Conservation (phyloP, 2,329 filamentous ascomycete species). For the Meredithiella fracta region DNA sequence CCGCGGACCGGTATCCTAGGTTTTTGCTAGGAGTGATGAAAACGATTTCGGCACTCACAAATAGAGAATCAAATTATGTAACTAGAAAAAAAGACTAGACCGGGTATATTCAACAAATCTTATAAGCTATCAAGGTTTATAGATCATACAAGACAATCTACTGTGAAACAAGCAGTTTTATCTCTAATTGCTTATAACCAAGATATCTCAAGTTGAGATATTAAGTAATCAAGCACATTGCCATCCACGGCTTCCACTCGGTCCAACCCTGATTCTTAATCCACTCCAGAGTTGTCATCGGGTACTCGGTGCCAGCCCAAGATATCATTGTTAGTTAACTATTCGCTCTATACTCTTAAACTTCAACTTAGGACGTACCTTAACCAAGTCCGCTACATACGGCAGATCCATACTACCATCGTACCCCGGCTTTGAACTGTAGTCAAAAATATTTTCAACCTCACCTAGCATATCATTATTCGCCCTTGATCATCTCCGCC, state of each 20-base stretch:
- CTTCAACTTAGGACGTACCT: conserved; percentile 21
- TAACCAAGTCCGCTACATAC: conserved; percentile 27
- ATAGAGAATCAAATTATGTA: no score
- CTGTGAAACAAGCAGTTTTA: not conserved
- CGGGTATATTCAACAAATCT: no score
- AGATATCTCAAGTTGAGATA: not conserved
- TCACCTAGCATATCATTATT: conserved; percentile 20
- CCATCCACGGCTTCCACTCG: not conserved
- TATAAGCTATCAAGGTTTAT: no score
- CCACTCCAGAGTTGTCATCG: conserved; percentile 26
- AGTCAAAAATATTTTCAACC: conserved; percentile 31
- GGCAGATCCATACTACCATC: conserved; percentile 29
- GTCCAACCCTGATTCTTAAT: conserved; percentile 24
- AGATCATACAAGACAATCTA: no score
- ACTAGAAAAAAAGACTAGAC: no score
- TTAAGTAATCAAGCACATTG: not conserved
- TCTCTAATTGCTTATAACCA: not conserved
- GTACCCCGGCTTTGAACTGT: conserved; percentile 32
- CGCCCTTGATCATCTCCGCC: conserved; percentile 25
- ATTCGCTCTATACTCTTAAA: not conserved
- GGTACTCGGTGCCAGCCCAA: conserved; percentile 29
- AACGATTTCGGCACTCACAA: no score
- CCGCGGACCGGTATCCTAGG: no score
- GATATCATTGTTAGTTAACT: not conserved
- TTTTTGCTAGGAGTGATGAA: no score